Evolutionary conservation across 352 stramenopile species (phyloP).

Genomic region (Globisporangium barbulae): DNA sequence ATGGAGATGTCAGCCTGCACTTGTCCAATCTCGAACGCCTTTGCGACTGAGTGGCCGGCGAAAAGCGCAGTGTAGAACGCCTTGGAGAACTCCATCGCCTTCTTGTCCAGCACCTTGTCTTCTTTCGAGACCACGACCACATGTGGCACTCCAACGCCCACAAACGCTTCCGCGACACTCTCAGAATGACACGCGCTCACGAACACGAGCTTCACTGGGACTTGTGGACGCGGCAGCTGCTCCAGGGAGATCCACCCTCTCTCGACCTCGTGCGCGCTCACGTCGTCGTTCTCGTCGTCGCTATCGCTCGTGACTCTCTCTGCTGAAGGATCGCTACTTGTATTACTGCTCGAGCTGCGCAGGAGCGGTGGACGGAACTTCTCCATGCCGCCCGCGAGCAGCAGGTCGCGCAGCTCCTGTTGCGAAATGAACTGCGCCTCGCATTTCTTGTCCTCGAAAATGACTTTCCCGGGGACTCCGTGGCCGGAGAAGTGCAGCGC

Average conservation of each 20-base stretch:
- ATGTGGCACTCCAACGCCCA: constrained; percentile 85
- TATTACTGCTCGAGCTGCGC: constrained; percentile 12
- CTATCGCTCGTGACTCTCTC: constrained; percentile 5
- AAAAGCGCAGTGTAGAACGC: constrained; percentile 89
- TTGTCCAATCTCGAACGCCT: constrained; percentile 83
- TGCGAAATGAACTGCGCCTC: constrained; percentile 84
- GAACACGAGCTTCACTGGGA: constrained; percentile 81
- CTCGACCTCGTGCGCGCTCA: constrained; percentile 47
- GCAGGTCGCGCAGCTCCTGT: constrained; percentile 67
- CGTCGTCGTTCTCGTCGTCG: constrained; percentile 9
- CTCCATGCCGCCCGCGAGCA: constrained; percentile 63
- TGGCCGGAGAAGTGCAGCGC: constrained; percentile 81
- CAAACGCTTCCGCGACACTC: constrained; percentile 84
- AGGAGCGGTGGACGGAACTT: constrained; percentile 9
- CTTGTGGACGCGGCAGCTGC: constrained; percentile 30
- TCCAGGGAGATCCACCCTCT: constrained; percentile 37
- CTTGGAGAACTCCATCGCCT: constrained; percentile 85
- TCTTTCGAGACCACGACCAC: constrained; percentile 88
- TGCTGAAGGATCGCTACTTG: background rate
- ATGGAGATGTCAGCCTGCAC: constrained; percentile 73
- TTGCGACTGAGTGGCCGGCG: constrained; percentile 64
- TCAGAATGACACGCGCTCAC: constrained; percentile 90
- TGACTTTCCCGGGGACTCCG: constrained; percentile 69
- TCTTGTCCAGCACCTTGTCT: constrained; percentile 84
- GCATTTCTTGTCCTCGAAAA: constrained; percentile 79